A percentile compares a stretch with the other conserved stretches of the same genome.
These are phyloP conservation scores for Fragaria ananassa DNA, from an alignment of 306 rosid species.

Conservation along the genomic window DNA sequence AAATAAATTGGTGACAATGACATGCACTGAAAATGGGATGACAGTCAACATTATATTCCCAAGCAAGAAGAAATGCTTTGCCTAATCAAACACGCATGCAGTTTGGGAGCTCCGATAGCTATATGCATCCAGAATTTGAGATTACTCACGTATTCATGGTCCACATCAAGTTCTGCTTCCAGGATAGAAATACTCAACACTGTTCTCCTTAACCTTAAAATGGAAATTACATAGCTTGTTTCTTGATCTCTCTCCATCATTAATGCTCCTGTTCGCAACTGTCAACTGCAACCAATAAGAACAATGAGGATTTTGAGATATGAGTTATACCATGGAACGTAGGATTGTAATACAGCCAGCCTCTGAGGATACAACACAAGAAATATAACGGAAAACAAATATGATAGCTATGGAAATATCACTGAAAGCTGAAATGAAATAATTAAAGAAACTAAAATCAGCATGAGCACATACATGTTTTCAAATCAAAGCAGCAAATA, in stretches of 20 bases:
- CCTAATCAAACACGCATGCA: not conserved
- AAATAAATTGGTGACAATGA: not conserved
- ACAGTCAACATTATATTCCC: not conserved
- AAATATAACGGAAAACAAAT: not conserved
- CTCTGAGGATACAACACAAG: not conserved
- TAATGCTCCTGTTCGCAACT: constrained; percentile 50
- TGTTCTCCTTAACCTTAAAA: constrained; percentile 71
- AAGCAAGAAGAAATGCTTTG: not conserved
- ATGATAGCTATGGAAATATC: not conserved
- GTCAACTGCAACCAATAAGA: constrained; percentile 38
- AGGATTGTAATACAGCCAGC: not conserved
- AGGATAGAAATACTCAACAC: constrained; percentile 70
- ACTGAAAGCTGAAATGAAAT: not conserved
- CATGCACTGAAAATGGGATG: not conserved
- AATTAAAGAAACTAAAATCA: not conserved
- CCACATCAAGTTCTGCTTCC: constrained; percentile 56
- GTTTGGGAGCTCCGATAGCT: not conserved
- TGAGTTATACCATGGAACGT: not conserved
- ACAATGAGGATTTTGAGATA: not conserved
- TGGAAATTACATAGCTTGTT: constrained; percentile 55
- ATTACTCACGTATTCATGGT: not conserved
- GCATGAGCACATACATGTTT: not conserved
- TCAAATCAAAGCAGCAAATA: not conserved
- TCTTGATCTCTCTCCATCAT: constrained; percentile 39
- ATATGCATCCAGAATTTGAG: not conserved